These are phyloP conservation scores for Microcyclosporella mali DNA, from an alignment of 2,329 filamentous ascomycete species.

Conservation along the genomic window DNA sequence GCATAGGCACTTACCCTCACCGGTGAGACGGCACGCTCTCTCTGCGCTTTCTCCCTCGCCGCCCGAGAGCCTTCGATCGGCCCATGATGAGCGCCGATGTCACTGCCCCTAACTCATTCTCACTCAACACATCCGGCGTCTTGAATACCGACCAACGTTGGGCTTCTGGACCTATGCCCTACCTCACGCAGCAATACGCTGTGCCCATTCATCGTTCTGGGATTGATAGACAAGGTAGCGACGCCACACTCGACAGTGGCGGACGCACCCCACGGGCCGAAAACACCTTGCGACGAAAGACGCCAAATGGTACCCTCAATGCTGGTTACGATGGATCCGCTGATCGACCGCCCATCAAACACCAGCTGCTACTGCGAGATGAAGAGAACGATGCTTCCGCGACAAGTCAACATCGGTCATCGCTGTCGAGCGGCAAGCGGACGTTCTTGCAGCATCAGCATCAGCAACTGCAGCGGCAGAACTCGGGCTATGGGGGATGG, in stretches of 20 bases:
- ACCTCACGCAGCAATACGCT: constrained; percentile 27
- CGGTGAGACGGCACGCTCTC: constrained; percentile 24
- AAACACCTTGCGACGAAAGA: constrained; percentile 82
- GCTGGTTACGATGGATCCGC: constrained; percentile 80
- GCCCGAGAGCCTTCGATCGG: constrained; percentile 7
- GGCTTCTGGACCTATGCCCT: constrained; percentile 22
- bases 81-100: constrained; percentile 28
- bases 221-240: constrained; percentile 11
- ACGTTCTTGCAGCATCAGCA: constrained; percentile 29
- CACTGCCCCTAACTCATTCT: constrained; percentile 15
- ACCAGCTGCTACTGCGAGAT: constrained; percentile 57
- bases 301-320: constrained; percentile 85
- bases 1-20: constrained; percentile 30
- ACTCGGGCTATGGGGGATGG: constrained; percentile 13
- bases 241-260: constrained; percentile 13
- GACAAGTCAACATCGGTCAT: constrained; percentile 31
- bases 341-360: constrained; percentile 54
- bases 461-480: constrained; percentile 25
- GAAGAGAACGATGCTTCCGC: constrained; percentile 45
- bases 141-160: constrained; percentile 7
- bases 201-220: constrained; percentile 26
- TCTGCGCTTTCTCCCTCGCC: constrained; percentile 12
- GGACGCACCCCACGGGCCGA: constrained; percentile 45
- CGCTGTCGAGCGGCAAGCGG: constrained; percentile 17
- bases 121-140: constrained; percentile 11